Evolutionary conservation across 352 stramenopile species (phyloP).

Genomic region (Aphanomyces stellatus): DNA sequence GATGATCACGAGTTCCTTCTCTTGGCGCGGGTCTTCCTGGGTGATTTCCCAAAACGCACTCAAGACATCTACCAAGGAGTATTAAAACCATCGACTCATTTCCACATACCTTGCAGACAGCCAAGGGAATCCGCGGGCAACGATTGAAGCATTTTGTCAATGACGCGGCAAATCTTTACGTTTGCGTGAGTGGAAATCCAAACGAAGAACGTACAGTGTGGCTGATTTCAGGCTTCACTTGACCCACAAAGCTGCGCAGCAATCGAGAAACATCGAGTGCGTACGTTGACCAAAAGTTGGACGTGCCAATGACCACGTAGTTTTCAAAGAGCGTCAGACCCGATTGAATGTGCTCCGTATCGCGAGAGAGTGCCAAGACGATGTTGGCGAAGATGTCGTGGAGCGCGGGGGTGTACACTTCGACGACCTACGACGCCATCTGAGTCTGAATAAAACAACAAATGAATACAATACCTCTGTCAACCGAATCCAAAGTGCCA

Average conservation of each 20-base stretch:
- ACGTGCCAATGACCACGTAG: slow-evolving; percentile 49
- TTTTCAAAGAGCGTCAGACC: slow-evolving; percentile 45
- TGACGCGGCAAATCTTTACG: slow-evolving; percentile 14
- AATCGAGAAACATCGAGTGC: slow-evolving; percentile 32
- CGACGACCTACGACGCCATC: slow-evolving; percentile 38
- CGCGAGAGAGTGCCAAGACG: slow-evolving; percentile 55
- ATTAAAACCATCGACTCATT: not conserved
- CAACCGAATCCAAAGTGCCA: slow-evolving; percentile 51
- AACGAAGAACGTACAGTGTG: slow-evolving; percentile 39
- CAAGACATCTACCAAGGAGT: not conserved
- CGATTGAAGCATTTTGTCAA: slow-evolving; percentile 34
- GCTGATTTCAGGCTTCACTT: slow-evolving; percentile 57
- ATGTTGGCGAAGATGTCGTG: slow-evolving; percentile 58
- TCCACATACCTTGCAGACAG: not conserved
- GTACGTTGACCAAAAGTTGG: slow-evolving; percentile 64
- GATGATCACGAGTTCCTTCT: slow-evolving; percentile 12
- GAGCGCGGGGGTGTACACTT: slow-evolving; percentile 53
- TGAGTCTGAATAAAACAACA: not conserved
- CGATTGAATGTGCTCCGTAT: slow-evolving; percentile 69
- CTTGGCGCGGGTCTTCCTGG: slow-evolving; percentile 10
- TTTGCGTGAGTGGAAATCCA: slow-evolving; percentile 25
- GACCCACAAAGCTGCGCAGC: slow-evolving; percentile 43
- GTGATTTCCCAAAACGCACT: not conserved
- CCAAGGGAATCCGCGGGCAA: slow-evolving; percentile 41
- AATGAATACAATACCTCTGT: slow-evolving; percentile 1